Base-by-base conservation (phyloP, 2,329 filamentous ascomycete genomes). In the Onygena corvina region DNA sequence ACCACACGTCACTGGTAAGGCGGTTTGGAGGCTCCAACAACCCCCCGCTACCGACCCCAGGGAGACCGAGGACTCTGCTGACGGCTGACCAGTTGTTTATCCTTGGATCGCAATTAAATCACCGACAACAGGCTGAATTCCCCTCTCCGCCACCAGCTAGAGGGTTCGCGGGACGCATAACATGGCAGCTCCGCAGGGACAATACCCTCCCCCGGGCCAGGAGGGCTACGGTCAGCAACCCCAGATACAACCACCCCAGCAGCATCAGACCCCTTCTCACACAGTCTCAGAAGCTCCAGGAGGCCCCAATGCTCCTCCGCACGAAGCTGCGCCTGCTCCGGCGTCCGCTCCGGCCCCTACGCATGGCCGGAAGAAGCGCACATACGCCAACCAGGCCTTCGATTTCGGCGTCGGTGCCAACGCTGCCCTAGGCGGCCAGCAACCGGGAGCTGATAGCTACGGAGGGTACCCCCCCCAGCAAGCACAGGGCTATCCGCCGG, bases 381-480 rank as follows among this genome's bases (percentile, higher is more conserved):
- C 85, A 50, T 96, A 96, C 72, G 92, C 92, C 49, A 86, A 86
- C 50, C 85, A 93, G 67, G 90, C 90, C 40, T 98, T 94, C 67
- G 90, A 94, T 52, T 92, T 96, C 60, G 87, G 85, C 46, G 77
- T 79, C 46, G 92, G 90, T 60, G 86, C 85, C 62, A 96, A 96
- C 75, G 81, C 84, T 50, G 76, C 72, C 46, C 66, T 75, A 56
- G 64, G 71, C 57, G 65, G 67, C 54, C 67, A 70, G 63, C 61
- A 66, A 56, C 60, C 67, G 48, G 77, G 72, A 30, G 77, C 75
- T 50, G 65, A 80, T 69, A 67, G 75, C 68, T 86, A 81, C 59
- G 77, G 77, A 55, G 75, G 71, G 23, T 85, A 83, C 63, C 70
- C 76, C 23, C 72, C 76, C 56, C 71, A 73, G 52, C 71, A 73